Evolutionary conservation across 495 filamentous ascomycete species (phyloP), one percentile per base, ranked within the genome.

Genomic region (Cercophora newfieldiana): DNA sequence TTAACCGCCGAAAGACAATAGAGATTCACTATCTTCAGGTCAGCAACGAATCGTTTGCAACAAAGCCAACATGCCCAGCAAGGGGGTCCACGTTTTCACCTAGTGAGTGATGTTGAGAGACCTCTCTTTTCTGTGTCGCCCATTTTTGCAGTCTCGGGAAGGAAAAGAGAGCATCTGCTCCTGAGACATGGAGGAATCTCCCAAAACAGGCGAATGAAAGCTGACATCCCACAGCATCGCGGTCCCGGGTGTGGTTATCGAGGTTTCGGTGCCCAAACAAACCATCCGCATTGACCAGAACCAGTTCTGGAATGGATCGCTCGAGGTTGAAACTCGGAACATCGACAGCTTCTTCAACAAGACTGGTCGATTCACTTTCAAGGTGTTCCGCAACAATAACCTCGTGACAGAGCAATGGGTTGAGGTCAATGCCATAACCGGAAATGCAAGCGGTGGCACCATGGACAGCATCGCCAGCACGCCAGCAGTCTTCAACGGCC

Each of bases 361-460:
- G 65, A 71, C 69, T 10, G 83, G 82, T 6, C 79, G 75, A 30
- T 83, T 85, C 64, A 76, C 74, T 14, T 83, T 83, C 73, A 78
- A 71, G 61, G 80, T 84, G 14, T 73, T 72, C 26, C 74, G 74
- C 55, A 70, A 80, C 61, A 74, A 75, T 0, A 74, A 77, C 24
- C 69, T 72, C 21, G 65, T 81, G 33, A 74, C 74, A 0, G 70
- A 76, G 49, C 71, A 82, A 67, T 76, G 72, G 70, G 73, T 79
- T 61, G 77, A 83, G 10, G 77, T 85, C 71, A 85, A 85, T 59
- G 72, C 75, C 29, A 37, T 85, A 24, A 83, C 80, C 0, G 82
- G 83, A n/a, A 71, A 79, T 50, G 66, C 82, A 12, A 78, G 72
- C 50, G 75, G 74, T 16, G 82, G 82, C 30, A 83, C 74, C 16